Conservation (phyloP, 805 yeast species). For the Cyberlindnera mycetangii region DNA sequence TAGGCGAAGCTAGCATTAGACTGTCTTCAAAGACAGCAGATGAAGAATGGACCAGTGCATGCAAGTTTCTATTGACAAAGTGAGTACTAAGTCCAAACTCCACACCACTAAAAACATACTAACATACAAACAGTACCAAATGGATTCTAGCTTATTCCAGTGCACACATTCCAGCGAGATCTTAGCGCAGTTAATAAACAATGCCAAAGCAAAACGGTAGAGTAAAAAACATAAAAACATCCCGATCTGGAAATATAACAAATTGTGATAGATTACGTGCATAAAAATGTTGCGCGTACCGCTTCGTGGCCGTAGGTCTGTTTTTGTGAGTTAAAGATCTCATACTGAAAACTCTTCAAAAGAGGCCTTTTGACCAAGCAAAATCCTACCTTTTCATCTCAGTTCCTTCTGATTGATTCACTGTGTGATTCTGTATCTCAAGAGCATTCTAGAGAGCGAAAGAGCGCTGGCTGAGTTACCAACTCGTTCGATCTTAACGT, state of each 20-base stretch:
- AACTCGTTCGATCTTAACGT: too few relatives aligned
- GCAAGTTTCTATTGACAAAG: conserved; percentile 75
- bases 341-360: too few relatives aligned
- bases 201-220: not conserved
- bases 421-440: too few relatives aligned
- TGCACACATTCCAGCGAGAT: conserved; percentile 28
- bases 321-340: too few relatives aligned
- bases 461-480: too few relatives aligned
- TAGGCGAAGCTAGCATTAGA: conserved; percentile 76
- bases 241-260: not conserved
- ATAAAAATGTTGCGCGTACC: not conserved
- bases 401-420: too few relatives aligned
- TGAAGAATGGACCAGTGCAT: conserved; percentile 87
- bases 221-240: not conserved
- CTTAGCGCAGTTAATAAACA: not conserved
- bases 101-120: conserved; percentile 2
- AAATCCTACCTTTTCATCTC: too few relatives aligned
- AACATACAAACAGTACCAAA: conserved; percentile 39
- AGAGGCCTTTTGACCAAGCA: too few relatives aligned
- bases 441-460: too few relatives aligned
- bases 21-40: conserved; percentile 60
- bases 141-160: conserved; percentile 82
- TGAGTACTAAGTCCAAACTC: not conserved
- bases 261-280: not conserved
- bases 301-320: not conserved